Base-by-base conservation (phyloP, 2,329 filamentous ascomycete species). In the Fusarium solani-melongenae region DNA sequence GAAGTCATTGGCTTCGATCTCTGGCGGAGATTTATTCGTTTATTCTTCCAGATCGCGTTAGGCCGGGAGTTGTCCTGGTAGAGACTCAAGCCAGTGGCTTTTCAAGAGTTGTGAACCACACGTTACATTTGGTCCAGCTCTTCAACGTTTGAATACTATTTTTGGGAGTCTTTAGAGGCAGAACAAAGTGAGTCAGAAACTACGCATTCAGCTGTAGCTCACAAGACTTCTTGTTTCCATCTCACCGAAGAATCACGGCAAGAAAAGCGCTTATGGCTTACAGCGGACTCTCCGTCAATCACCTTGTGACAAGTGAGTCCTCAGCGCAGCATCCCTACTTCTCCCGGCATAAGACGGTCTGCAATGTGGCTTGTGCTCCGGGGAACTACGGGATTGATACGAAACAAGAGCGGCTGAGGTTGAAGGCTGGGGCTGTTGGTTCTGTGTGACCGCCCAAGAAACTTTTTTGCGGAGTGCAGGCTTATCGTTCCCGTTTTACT, bases 1-100 rank as follows among this genome's bases (percentile, higher is more conserved):
- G 29, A 22, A 20, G 17, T 17, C 14, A 56, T 56, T 56, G 51
- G 51, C 31, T 51, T 51, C 24, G n/a, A 44, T 51, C 46, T n/a
- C 17, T 27, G 14, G 51, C 51, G 51, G 51, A 56, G 20, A 33
- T 56, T 38, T 38, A 29, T n/a, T 72, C 70, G 70, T 73, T n/a
- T 72, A 73, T 38, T 53, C 46, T 67, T 27, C 70, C 66, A 24
- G 34, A 72, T 71, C 49, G 66, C 62, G 70, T 71, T 72, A 64
- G 17, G 51, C 33, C 14, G 20, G 24, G 24, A 29, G 51, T 55
- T 33, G 12, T 33, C 17, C 0, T 5, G n/a, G 8, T 10, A 29
- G 24, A 51, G 24, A 7, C 46, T 29, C 10, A 31, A 51, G 46
- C 24, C 46, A 49, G 22, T 51, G 46, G 46, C 46, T 29, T 29